Evolutionary conservation across 257 asterid genomes (phyloP).

Genomic region (Solanum chmielewskii): DNA sequence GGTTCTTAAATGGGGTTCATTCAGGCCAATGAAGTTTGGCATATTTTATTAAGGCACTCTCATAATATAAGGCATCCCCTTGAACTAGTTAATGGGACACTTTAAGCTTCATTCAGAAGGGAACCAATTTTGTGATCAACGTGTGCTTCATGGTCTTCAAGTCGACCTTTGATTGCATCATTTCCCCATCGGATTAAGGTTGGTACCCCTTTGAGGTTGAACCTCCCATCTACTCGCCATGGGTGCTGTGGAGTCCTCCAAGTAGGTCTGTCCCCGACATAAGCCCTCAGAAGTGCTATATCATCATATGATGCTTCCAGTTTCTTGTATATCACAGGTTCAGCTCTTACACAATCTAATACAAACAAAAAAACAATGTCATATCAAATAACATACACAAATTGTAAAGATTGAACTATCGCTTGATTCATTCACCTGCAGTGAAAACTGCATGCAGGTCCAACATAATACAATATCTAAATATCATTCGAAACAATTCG

Average conservation of each 20-base stretch:
- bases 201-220: constrained; percentile 76
- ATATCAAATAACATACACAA: not conserved
- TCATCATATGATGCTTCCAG: constrained; percentile 56
- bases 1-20: not conserved
- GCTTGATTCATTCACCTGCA: not conserved
- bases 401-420: not conserved
- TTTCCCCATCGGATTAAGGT: constrained; percentile 76
- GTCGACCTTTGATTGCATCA: constrained; percentile 51
- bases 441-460: not conserved
- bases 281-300: constrained; percentile 67
- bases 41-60: not conserved
- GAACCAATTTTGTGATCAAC: constrained; percentile 39
- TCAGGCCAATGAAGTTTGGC: not conserved
- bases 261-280: constrained; percentile 85
- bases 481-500: not conserved
- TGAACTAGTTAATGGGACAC: not conserved
- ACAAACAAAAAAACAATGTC: not conserved
- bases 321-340: constrained; percentile 83
- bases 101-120: constrained; percentile 36
- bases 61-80: not conserved
- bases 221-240: constrained; percentile 58
- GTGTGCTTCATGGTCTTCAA: constrained; percentile 87
- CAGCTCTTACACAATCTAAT: constrained; percentile 90
- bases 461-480: not conserved
- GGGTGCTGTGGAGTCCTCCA: constrained; percentile 85